Base-by-base conservation (phyloP, 1,284 basidiomycete genomes). In the Apiotrichum sp. region DNA sequence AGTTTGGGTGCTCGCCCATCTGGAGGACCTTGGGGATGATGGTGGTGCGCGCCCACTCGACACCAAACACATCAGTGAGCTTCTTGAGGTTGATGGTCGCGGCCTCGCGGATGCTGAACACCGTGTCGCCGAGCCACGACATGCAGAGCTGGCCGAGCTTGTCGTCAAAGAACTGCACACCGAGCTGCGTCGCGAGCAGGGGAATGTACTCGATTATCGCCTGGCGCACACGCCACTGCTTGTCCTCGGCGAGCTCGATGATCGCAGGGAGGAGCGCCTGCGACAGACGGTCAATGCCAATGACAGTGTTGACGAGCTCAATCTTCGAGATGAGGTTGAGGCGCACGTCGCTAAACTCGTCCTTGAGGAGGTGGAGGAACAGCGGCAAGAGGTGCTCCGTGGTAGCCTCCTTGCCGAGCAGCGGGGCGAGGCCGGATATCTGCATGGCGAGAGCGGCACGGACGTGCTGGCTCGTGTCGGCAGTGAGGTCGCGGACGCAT, bases 121-220 rank as follows among this genome's bases (percentile, higher is more conserved):
- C 96, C 36, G 92, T 97, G 76, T 99, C 96, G 31, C 95, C 95
- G 59, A 99, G 78, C 96, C 96, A 99, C 16, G 90, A 91, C 93
- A 99, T 97, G 82, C 96, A 99, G 41, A 99, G 81, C 69, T 89
- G 90, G 49, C 89, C 89, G 47, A 99, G 83, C 76, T 97, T 92
- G 71, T 98, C 96, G 75, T 99, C 93, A 71, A 99, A 98, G 81
- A 98, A 98, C 39, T 87, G 81, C 65, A 93, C 92, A 57, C 96
- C 96, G 53, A 99, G 84, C 75, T 99, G 96, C 29, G 89, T 95
- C 47, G 96, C 93, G 42, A 99, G 86, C 29, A 98, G 84, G 81
- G 96, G 77, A 86, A 83, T 98, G 78, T 99, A 98, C 77, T 98
- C 96, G 77, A 99, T 99, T 78, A 99, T 98, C 13, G 96, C 96